These are phyloP conservation scores for Butyriboletus loyo DNA, from an alignment of 768 basidiomycete genomes.

Conservation along the genomic window DNA sequence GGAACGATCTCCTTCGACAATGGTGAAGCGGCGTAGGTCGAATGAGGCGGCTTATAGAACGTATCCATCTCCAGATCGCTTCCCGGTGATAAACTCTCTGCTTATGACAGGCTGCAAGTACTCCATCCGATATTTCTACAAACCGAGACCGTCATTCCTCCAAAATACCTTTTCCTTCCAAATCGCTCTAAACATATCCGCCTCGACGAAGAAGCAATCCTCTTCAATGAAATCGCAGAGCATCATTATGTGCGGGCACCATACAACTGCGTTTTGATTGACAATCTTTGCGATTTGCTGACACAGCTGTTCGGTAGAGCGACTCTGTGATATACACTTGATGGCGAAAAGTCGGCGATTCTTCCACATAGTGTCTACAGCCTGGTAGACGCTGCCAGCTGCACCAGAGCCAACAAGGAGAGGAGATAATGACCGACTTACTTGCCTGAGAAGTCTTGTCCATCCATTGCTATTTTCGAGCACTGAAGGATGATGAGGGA, in stretches of 20 bases:
- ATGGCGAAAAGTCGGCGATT: constrained; percentile 55
- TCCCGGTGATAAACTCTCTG: constrained; percentile 78
- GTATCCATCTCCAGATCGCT: constrained; percentile 11
- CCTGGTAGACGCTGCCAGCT: constrained; percentile 76
- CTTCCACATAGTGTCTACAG: constrained; percentile 47
- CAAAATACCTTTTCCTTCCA: constrained; percentile 51
- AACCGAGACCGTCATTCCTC: constrained; percentile 61
- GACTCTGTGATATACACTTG: constrained; percentile 65
- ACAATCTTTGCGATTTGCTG: constrained; percentile 69
- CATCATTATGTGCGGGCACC: constrained; percentile 56
- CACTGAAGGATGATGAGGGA: neutral
- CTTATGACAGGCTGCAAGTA: constrained; percentile 70
- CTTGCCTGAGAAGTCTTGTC: constrained; percentile 47
- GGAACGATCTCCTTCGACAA: neutral
- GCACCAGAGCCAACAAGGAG: constrained; percentile 61
- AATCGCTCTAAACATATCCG: constrained; percentile 62
- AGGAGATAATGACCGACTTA: constrained; percentile 61
- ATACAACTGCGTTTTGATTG: constrained; percentile 46
- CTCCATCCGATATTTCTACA: constrained; percentile 73
- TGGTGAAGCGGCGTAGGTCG: neutral
- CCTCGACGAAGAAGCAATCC: constrained; percentile 54
- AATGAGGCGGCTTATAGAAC: constrained; percentile 1
- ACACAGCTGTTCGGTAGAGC: constrained; percentile 46
- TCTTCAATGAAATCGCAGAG: constrained; percentile 62
- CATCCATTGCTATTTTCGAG: neutral